These are phyloP conservation scores for Phyllostachys edulis DNA, from an alignment of 176 grass and related monocot species.

Conservation along the genomic window DNA sequence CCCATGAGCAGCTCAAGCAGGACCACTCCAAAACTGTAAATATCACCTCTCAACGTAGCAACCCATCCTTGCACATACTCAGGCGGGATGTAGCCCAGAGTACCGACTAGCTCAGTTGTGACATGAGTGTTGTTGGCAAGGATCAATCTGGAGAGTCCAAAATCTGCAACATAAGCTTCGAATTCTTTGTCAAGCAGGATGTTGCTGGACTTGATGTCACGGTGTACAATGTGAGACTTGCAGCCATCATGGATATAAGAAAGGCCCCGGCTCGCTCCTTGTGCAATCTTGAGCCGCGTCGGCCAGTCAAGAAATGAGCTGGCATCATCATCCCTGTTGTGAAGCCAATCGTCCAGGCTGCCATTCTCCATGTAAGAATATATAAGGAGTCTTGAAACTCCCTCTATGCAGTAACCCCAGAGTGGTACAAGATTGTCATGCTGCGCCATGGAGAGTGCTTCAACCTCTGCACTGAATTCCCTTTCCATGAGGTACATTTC, in stretches of 20 bases:
- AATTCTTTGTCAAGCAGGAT: conserved; percentile 64
- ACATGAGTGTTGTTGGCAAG: conserved; percentile 67
- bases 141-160: conserved; percentile 70
- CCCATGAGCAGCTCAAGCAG: conserved; percentile 74
- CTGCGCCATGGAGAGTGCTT: conserved; percentile 63
- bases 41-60: conserved; percentile 69
- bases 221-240: conserved; percentile 69
- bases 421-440: conserved; percentile 61
- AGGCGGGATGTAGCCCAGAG: conserved; percentile 78
- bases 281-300: conserved; percentile 43
- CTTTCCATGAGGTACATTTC: conserved; percentile 52
- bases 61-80: conserved; percentile 71
- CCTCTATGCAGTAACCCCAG: conserved; percentile 57
- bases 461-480: conserved; percentile 69
- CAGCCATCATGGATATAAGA: conserved; percentile 61
- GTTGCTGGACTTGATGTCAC: conserved; percentile 89
- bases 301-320: conserved; percentile 50
- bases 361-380: conserved; percentile 87
- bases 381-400: conserved; percentile 50
- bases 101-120: conserved; percentile 69
- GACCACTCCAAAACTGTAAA: conserved; percentile 84
- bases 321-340: conserved; percentile 41
- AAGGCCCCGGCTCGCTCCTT: conserved; percentile 46
- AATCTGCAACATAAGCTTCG: conserved; percentile 64
- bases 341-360: conserved; percentile 78